Evolutionary conservation across 2,329 filamentous ascomycete genomes (phyloP), one percentile per base, ranked within the genome.

Genomic region (Fusarium succisae): DNA sequence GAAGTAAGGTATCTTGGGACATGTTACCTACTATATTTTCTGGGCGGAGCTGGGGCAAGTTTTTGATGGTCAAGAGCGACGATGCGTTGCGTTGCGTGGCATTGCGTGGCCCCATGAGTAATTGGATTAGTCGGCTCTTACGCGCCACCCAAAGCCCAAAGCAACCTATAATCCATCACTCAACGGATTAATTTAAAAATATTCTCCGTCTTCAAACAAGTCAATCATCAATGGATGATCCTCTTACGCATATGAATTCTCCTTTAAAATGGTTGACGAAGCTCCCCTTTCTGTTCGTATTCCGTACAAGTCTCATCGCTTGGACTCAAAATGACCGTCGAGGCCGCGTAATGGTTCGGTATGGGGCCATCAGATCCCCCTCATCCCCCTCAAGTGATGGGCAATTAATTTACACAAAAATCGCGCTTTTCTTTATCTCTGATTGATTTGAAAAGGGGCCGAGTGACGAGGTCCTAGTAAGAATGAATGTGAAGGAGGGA

Each of bases 21-120:
- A 35, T 37, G 11, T 28, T 14, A 35, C 32, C 32, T 35, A 15
- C 32, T 35, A 35, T 35, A 18, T 22, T 37, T 53, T 28, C 30
- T 30, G 22, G 32, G 45, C 22, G 43, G 62, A 60, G 45, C 60
- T 53, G 35, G 30, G 37, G 55, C 68, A 63, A 72, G 56, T 55
- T 66, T 74, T 69, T 63, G 69, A 57, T 58, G 39, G 65, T 72
- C 45, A 51, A 57, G 54, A 63, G 45, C 39, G 43, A 28, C 32
- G 44, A 70, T 60, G 77, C 78, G 56, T 51, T 35, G 32, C 32
- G 32, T 35, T 50, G 56, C 56, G 55, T 50, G 32, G 79, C 74
- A 81, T 81, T 81, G 80, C 80, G 80, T 78, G 80, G 80, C 77
- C 77, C 77, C 58, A 75, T 77, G 72, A 77, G 76, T 76, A 72